Conservation (phyloP, 192 early-diverging fungal species). For the Linnemannia hyalina region DNA sequence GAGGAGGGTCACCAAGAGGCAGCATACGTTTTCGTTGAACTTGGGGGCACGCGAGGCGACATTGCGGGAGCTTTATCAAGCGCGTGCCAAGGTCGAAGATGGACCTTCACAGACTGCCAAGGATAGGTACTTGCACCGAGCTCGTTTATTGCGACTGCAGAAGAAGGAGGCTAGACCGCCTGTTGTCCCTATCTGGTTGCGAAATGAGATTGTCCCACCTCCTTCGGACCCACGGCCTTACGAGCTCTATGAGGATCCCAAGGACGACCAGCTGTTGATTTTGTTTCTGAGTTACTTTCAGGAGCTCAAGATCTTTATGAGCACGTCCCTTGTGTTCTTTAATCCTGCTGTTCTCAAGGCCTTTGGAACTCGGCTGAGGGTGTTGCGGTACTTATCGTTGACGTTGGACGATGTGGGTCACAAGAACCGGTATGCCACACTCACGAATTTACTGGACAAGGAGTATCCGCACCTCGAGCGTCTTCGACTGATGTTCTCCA, state of each 20-base stretch:
- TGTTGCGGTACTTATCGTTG: background rate
- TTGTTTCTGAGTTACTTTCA: background rate
- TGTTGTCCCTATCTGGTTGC: background rate
- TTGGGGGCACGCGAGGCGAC: background rate
- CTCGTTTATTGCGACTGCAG: background rate
- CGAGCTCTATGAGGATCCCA: background rate
- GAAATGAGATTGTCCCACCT: background rate
- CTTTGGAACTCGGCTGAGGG: background rate
- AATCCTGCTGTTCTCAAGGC: background rate
- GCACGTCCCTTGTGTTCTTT: background rate
- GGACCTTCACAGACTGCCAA: background rate
- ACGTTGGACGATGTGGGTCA: background rate
- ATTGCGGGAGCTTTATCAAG: background rate
- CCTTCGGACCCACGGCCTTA: background rate
- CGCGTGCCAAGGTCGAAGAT: background rate
- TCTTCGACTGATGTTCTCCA: background rate
- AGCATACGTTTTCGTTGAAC: background rate
- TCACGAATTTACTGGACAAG: background rate
- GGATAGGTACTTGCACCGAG: background rate
- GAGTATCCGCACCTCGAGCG: background rate
- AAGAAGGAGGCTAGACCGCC: background rate
- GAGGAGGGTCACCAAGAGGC: background rate
- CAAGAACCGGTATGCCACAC: background rate
- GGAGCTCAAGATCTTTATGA: background rate
- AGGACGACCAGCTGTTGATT: background rate